These are phyloP conservation scores for Stagonosporopsis rhizophila DNA, from an alignment of 2,329 filamentous ascomycete species.

Conservation along the genomic window DNA sequence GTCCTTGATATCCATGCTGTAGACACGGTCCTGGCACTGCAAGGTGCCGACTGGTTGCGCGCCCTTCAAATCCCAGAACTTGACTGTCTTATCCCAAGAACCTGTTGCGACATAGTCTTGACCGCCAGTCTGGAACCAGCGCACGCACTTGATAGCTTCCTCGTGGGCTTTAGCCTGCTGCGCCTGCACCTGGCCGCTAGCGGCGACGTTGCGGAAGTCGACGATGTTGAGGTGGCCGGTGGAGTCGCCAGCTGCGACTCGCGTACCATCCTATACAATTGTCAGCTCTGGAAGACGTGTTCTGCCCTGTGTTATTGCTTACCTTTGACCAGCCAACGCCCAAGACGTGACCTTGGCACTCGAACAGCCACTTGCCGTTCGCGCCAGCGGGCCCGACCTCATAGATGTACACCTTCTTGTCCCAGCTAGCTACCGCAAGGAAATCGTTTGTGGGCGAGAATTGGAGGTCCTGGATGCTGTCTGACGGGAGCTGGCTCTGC, in stretches of 20 bases:
- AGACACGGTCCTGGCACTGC: constrained; percentile 77
- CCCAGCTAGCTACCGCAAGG: constrained; percentile 91
- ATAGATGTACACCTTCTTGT: constrained; percentile 97
- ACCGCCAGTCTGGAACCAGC: constrained; percentile 66
- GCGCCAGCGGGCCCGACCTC: constrained; percentile 85
- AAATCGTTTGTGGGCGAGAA: constrained; percentile 83
- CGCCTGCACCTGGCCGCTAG: constrained; percentile 34
- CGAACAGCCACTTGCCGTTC: constrained; percentile 83
- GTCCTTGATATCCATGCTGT: constrained; percentile 89
- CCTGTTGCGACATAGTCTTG: constrained; percentile 88
- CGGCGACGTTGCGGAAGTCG: constrained; percentile 68
- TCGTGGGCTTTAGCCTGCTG: constrained; percentile 77
- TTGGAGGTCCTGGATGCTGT: constrained; percentile 85
- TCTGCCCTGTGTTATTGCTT: constrained; percentile 43
- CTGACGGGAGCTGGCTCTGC: constrained; percentile 72
- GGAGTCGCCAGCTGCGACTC: constrained; percentile 84
- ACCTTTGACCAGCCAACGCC: constrained; percentile 89
- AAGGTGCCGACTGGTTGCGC: constrained; percentile 70
- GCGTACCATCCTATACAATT: constrained; percentile 77
- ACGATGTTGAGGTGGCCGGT: constrained; percentile 91
- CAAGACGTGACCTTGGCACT: constrained; percentile 81
- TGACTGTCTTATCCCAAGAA: constrained; percentile 89
- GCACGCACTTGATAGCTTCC: constrained; percentile 78
- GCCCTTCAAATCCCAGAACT: constrained; percentile 81
- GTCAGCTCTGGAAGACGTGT: constrained; percentile 20